phyloP scores from a whole-genome alignment of 2,329 filamentous ascomycete genomes.

The Pseudofabraea citricarpa region DNA sequence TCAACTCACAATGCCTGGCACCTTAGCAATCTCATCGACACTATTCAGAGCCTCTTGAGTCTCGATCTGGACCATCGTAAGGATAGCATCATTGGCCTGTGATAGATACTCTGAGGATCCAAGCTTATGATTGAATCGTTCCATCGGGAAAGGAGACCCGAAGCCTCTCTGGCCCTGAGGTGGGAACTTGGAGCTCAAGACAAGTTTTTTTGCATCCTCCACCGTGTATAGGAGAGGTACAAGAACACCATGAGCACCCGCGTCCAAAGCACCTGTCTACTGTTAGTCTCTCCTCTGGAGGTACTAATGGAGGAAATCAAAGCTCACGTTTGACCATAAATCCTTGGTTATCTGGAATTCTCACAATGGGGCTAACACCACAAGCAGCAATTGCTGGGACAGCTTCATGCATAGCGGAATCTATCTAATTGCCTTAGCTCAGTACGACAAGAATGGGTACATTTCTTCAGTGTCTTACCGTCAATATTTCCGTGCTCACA shows the following conservation, averaged over 20 bases:
- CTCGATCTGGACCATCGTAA: conserved; percentile 66
- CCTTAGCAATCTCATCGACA: conserved; percentile 57
- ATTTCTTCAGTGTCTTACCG: conserved; percentile 35
- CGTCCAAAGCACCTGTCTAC: conserved; percentile 46
- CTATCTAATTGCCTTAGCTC: too few species aligned
- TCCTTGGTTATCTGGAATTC: conserved; percentile 51
- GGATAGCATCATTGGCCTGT: conserved; percentile 49
- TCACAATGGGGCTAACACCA: conserved; percentile 49
- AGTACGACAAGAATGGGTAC: neutral
- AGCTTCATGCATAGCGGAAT: conserved; percentile 45
- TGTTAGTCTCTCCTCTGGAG: conserved; percentile 13
- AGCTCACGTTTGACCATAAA: conserved; percentile 55
- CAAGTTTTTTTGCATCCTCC: conserved; percentile 45
- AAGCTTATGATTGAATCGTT: conserved; percentile 41
- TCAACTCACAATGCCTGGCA: conserved; percentile 53
- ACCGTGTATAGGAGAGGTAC: conserved; percentile 50
- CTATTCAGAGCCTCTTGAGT: conserved; percentile 55
- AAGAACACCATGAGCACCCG: conserved; percentile 52
- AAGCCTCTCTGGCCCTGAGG: conserved; percentile 49
- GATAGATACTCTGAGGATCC: conserved; percentile 51
- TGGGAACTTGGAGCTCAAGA: conserved; percentile 50
- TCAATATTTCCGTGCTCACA: conserved; percentile 54
- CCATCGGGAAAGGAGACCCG: conserved; percentile 50
- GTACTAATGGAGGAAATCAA: conserved; percentile 13
- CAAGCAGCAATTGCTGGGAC: conserved; percentile 51